Conservation (phyloP, 2,329 filamentous ascomycete species). For the Alternaria arbusti region DNA sequence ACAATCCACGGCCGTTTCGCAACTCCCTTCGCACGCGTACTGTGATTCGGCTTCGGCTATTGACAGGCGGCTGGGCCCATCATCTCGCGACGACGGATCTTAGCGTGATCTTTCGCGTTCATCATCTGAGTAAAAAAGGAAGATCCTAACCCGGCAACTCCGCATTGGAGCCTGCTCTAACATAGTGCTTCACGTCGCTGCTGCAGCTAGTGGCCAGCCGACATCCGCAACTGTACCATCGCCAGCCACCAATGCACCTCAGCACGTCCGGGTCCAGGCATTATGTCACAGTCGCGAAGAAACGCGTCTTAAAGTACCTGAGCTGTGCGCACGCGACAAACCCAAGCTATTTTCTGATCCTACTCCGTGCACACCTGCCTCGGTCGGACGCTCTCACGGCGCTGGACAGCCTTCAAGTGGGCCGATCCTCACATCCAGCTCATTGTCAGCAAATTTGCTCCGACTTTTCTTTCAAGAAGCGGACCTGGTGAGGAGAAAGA, state of each 20-base stretch:
- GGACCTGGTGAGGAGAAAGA: constrained; percentile 13
- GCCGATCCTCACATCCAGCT: constrained; percentile 11
- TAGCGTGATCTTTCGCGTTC: constrained; percentile 37
- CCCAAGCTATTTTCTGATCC: constrained; percentile 34
- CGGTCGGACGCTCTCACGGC: constrained; percentile 17
- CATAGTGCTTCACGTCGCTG: constrained; percentile 16
- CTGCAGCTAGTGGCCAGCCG: constrained; percentile 42
- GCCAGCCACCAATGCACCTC: constrained; percentile 30
- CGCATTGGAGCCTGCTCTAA: constrained; percentile 20
- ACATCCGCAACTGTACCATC: constrained; percentile 30
- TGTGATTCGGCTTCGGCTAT: constrained; percentile 33
- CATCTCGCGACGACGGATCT: constrained; percentile 25
- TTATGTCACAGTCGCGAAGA: constrained; percentile 42
- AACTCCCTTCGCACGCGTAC: constrained; percentile 13
- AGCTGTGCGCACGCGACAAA: constrained; percentile 41
- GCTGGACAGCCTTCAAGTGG: constrained; percentile 31
- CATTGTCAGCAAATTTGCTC: constrained; percentile 34
- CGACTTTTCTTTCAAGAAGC: constrained; percentile 30
- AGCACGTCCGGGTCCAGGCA: constrained; percentile 24
- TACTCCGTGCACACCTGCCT: constrained; percentile 33
- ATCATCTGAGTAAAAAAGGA: constrained; percentile 31
- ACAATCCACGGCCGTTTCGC: constrained; percentile 26
- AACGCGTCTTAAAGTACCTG: constrained; percentile 38
- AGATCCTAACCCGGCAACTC: constrained; percentile 27
- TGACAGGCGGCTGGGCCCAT: constrained; percentile 34